Evolutionary conservation across 2,329 filamentous ascomycete genomes (phyloP).

Genomic region (Paramyrothecium roridum): DNA sequence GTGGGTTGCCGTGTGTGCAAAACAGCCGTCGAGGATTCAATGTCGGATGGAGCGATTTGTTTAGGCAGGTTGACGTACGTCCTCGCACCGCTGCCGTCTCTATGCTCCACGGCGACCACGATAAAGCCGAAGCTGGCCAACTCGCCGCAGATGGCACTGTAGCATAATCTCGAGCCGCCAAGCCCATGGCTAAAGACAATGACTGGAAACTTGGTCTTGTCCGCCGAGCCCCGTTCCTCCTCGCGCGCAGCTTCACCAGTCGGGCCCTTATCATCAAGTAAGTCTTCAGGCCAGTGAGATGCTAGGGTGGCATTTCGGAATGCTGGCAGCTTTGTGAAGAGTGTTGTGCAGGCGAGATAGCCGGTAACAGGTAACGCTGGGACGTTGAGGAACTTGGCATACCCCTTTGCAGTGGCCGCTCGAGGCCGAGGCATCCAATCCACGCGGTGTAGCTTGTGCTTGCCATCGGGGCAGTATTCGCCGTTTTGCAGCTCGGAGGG

Average conservation of each 20-base stretch:
- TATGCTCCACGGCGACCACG: slow-evolving; percentile 62
- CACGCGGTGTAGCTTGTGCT: slow-evolving; percentile 45
- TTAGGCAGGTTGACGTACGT: slow-evolving; percentile 56
- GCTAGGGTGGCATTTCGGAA: slow-evolving; percentile 59
- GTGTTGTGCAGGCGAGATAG: slow-evolving; percentile 53
- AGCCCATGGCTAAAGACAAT: slow-evolving; percentile 66
- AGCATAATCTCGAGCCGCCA: slow-evolving; percentile 60
- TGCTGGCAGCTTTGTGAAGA: slow-evolving; percentile 64
- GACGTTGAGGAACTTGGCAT: slow-evolving; percentile 58
- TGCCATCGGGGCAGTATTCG: slow-evolving; percentile 17
- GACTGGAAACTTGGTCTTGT: slow-evolving; percentile 52
- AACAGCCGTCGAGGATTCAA: slow-evolving; percentile 22
- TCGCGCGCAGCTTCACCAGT: slow-evolving; percentile 26
- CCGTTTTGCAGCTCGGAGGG: slow-evolving; percentile 42
- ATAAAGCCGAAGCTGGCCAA: slow-evolving; percentile 65
- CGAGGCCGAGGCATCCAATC: slow-evolving; percentile 62
- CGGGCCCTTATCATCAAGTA: slow-evolving; percentile 29
- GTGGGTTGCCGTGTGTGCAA: slow-evolving; percentile 15
- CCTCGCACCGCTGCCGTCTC: slow-evolving; percentile 61
- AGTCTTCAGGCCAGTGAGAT: slow-evolving; percentile 45
- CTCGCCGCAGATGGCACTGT: slow-evolving; percentile 61
- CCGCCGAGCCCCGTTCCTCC: neutral
- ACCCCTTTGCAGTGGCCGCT: slow-evolving; percentile 53
- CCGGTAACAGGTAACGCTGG: slow-evolving; percentile 44
- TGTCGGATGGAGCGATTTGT: slow-evolving; percentile 28